Evolutionary conservation across 1,139 yeast species (phyloP).

Genomic region (Candida sanyaensis): DNA sequence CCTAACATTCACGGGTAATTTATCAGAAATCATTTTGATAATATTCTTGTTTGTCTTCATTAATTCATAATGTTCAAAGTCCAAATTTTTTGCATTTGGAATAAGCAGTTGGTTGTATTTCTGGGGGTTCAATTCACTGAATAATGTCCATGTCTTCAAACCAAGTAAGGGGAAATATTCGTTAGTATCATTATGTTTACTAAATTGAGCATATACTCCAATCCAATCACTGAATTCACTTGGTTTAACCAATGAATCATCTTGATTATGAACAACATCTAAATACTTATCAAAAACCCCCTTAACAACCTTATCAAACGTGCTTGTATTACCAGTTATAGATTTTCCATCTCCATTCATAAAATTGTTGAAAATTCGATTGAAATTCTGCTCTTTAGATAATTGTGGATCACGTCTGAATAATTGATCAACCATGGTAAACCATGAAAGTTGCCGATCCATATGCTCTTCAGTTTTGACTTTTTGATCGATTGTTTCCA

Average conservation of each 20-base stretch:
- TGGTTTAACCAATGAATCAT: conserved; percentile 65
- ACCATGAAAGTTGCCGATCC: conserved; percentile 65
- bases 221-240: conserved; percentile 76
- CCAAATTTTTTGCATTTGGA: conserved; percentile 41
- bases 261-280: conserved; percentile 56
- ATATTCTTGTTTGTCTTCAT: conserved; percentile 31
- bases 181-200: conserved; percentile 44
- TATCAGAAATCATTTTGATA: conserved; percentile 25
- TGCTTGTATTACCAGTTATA: conserved; percentile 43
- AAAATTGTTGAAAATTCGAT: conserved; percentile 34
- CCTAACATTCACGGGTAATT: conserved; percentile 29
- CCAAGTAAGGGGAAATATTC: conserved; percentile 61
- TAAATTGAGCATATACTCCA: conserved; percentile 59
- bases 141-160: conserved; percentile 63
- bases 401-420: conserved; percentile 53
- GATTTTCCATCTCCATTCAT: conserved; percentile 42
- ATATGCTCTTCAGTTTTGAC: conserved; percentile 10
- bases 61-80: conserved; percentile 42
- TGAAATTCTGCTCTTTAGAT: conserved; percentile 50
- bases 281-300: conserved; percentile 74
- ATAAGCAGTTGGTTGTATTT: conserved; percentile 28
- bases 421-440: conserved; percentile 52
- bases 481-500: conserved; percentile 17
- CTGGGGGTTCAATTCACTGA: conserved; percentile 58
- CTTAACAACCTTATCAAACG: conserved; percentile 63